Evolutionary conservation across 345 rosid species (phyloP), one percentile per base, ranked within the genome.

Genomic region (Melaleuca alternifolia): DNA sequence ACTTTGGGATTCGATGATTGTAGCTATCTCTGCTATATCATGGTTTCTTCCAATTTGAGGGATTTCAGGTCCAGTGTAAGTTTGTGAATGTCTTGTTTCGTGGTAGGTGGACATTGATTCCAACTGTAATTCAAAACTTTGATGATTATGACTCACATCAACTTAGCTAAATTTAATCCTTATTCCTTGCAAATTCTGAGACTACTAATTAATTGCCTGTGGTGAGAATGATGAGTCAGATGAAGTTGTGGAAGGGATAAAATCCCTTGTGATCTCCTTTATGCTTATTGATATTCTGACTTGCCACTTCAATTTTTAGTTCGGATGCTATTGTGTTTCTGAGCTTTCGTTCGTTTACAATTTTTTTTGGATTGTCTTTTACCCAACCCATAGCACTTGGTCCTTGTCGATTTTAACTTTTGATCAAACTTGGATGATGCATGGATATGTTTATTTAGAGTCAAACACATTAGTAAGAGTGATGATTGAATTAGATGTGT

Each of bases 401-500:
- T 23, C 41, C 30, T 65, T 2, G 6, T 16, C 0, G 13, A 24
- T 8, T 71, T 65, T 20, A 33, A 1, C 44, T 37, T 71, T 18
- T 71, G 23, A 37, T 71, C 48, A 71, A 18, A 71, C 48, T 71
- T 33, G 48, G 48, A 71, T 18, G 81, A 37, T 37, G 26, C 48
- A 21, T 18, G 3, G 48, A 33, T 0, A 4, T 33, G 59, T 54
- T 26, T 4, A 10, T 51, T 10, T 51, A 51, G 52, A 4, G 3
- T 51, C 33, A n/a, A 59, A n/a, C 16, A 59, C 6, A 16, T 51
- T 20, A 92, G 93, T 91, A 82, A 89, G 91, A 44, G 82, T 92
- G 95, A 94, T 89, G 95, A 93, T 85, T 92, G 91, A 89, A 92
- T 94, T 94, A 94, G 94, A 93, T 93, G 94, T 83, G 89, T 93